These are phyloP conservation scores for Corylus avellana DNA, from an alignment of 306 rosid species.

Conservation along the genomic window DNA sequence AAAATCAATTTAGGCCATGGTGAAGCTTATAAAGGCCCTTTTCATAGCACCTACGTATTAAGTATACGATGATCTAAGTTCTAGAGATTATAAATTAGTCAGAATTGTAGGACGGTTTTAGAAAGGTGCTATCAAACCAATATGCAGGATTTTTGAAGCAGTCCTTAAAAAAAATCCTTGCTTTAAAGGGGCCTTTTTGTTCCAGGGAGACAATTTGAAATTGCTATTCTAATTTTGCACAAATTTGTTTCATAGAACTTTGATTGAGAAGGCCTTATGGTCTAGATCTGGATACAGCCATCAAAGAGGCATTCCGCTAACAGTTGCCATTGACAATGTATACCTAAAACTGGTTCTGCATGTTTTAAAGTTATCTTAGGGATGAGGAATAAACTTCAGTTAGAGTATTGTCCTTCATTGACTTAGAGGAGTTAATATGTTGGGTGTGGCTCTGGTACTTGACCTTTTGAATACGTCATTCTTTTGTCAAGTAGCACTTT, in stretches of 20 bases:
- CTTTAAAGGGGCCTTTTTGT: too few species aligned
- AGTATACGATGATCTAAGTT: neutral
- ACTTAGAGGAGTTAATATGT: neutral
- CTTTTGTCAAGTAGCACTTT: neutral
- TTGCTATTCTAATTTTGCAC: neutral
- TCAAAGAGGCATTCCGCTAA: neutral
- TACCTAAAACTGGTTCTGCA: neutral
- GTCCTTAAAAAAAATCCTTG: neutral
- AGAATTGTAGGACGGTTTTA: neutral
- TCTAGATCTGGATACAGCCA: neutral
- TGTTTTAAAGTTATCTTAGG: neutral
- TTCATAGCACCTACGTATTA: neutral
- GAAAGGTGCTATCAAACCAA: neutral
- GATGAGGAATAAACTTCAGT: neutral
- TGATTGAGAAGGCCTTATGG: neutral
- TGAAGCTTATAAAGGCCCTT: neutral
- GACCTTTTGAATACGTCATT: neutral
- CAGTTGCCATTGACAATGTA: neutral
- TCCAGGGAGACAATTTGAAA: too few species aligned
- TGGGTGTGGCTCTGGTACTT: neutral
- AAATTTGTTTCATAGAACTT: neutral
- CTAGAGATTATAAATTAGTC: neutral
- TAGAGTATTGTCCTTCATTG: neutral
- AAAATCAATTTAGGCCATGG: neutral
- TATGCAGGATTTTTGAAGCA: neutral